Percentiles rank a stretch among this genome's conserved stretches.
phyloP scores from a whole-genome alignment of 2,329 filamentous ascomycete species.

The Neofusicoccum kwambonambiense region DNA sequence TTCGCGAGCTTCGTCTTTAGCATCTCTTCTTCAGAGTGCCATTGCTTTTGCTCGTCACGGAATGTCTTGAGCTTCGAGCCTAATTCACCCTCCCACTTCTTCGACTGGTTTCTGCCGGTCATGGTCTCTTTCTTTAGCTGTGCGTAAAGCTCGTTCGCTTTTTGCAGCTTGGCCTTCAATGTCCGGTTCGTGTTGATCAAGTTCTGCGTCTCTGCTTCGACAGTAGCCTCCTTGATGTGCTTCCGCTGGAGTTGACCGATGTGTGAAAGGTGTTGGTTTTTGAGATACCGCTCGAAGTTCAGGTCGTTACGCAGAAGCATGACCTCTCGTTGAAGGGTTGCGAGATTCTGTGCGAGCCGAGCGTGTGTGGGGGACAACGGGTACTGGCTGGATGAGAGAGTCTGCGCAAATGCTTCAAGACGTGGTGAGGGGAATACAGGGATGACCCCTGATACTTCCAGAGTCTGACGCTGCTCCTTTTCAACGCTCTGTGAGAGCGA shows the following conservation, averaged over 20 bases:
- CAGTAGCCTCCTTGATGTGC: conserved; percentile 73
- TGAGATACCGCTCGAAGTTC: conserved; percentile 80
- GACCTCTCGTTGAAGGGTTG: conserved; percentile 67
- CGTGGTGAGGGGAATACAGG: conserved; percentile 27
- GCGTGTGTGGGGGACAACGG: conserved; percentile 31
- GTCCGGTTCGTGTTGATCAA: conserved; percentile 74
- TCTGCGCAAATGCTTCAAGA: conserved; percentile 35
- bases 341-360: conserved; percentile 37
- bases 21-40: conserved; percentile 56
- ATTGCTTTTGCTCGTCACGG: conserved; percentile 68
- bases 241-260: conserved; percentile 75
- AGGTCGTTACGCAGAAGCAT: conserved; percentile 75
- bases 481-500: conserved; percentile 23
- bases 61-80: conserved; percentile 64
- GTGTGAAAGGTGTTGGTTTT: conserved; percentile 77
- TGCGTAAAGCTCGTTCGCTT: conserved; percentile 68
- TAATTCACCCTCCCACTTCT: conserved; percentile 75
- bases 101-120: conserved; percentile 68
- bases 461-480: neutral
- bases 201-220: conserved; percentile 79
- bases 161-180: conserved; percentile 69
- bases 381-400: conserved; percentile 19
- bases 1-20: conserved; percentile 60
- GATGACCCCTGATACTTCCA: neutral
- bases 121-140: conserved; percentile 71